A percentile compares a stretch with the other conserved stretches of the same genome.
These are phyloP conservation scores for Aureobasidium zeae DNA, from an alignment of 2,329 filamentous ascomycete genomes.

Conservation along the genomic window DNA sequence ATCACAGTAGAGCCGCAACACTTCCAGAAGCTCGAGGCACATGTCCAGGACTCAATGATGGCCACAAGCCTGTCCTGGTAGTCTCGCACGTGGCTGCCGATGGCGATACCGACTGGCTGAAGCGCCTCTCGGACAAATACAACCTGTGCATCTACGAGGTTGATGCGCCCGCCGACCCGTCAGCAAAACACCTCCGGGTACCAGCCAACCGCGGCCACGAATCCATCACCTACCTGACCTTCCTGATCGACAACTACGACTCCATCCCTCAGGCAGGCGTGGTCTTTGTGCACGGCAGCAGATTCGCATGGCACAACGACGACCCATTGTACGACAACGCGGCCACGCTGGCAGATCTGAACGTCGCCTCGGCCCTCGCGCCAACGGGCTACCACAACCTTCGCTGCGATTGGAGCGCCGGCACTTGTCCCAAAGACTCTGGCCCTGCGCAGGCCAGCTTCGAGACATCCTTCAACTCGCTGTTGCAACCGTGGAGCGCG, in stretches of 20 bases:
- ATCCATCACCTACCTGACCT: conserved; percentile 52
- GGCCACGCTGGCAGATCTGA: conserved; percentile 31
- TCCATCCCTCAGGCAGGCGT: conserved; percentile 44
- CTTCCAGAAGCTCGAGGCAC: conserved; percentile 31
- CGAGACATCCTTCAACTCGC: conserved; percentile 35
- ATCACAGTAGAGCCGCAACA: conserved; percentile 30
- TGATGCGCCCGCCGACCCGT: conserved; percentile 28
- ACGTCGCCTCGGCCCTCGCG: conserved; percentile 33
- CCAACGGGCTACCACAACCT: conserved; percentile 40
- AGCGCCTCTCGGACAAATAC: conserved; percentile 31
- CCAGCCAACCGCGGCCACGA: conserved; percentile 50
- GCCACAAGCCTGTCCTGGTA: conserved; percentile 37
- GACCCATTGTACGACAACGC: conserved; percentile 41
- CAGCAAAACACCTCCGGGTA: conserved; percentile 31
- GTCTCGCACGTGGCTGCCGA: conserved; percentile 35
- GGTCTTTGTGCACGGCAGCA: conserved; percentile 52
- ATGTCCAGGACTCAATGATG: conserved; percentile 34
- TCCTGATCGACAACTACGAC: conserved; percentile 52
- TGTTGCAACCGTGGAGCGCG: conserved; percentile 11
- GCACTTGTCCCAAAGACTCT: conserved; percentile 28
- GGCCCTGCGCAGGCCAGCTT: conserved; percentile 20
- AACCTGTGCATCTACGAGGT: conserved; percentile 40
- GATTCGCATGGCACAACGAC: conserved; percentile 49
- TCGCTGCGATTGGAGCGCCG: conserved; percentile 42
- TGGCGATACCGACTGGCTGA: conserved; percentile 36